Conservation (phyloP, 2,329 filamentous ascomycete genomes). For the Ambrosiella cleistominuta region DNA sequence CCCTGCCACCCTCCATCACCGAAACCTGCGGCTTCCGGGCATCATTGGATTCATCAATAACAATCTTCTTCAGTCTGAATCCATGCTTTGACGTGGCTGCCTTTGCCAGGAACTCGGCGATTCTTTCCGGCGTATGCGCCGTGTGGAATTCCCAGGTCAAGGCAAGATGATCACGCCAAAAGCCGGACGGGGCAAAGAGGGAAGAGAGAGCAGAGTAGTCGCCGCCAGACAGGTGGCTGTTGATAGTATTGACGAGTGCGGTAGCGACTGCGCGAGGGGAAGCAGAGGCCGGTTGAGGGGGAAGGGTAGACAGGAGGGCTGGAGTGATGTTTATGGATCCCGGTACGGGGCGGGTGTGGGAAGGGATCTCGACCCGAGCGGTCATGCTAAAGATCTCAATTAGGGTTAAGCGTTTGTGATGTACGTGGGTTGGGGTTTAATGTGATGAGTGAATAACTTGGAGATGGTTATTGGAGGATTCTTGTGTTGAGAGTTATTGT, state of each 20-base stretch:
- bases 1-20: constrained; percentile 27
- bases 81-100: constrained; percentile 20
- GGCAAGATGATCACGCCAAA: constrained; percentile 41
- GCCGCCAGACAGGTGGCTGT: constrained; percentile 21
- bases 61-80: constrained; percentile 26
- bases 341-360: constrained; percentile 20
- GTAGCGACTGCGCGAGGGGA: constrained; percentile 23
- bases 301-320: constrained; percentile 21
- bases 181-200: constrained; percentile 29
- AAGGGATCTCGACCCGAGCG: constrained; percentile 14
- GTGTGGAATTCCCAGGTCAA: constrained; percentile 39
- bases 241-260: constrained; percentile 24
- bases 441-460: neutral
- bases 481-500: too few species aligned
- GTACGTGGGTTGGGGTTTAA: neutral
- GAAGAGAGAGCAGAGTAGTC: constrained; percentile 20
- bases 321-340: constrained; percentile 38
- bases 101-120: constrained; percentile 23
- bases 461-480: neutral
- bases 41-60: constrained; percentile 26
- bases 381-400: constrained; percentile 1
- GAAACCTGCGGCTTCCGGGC: constrained; percentile 26
- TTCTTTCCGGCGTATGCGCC: constrained; percentile 25
- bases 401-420: neutral
- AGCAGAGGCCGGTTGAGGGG: constrained; percentile 6